phyloP scores from a whole-genome alignment of 306 rosid species.

The Glycine tomentella region DNA sequence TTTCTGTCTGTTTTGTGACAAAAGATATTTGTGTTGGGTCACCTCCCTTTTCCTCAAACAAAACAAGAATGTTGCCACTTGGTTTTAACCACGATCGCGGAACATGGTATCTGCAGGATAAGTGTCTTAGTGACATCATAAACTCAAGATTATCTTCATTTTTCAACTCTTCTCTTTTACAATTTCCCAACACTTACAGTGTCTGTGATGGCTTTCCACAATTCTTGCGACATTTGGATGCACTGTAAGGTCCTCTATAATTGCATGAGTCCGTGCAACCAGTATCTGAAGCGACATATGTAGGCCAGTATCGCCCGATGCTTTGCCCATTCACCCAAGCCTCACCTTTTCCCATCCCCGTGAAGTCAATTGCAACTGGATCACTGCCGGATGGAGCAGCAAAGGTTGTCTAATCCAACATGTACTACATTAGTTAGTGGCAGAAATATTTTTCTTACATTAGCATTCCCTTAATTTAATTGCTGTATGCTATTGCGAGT shows the following conservation, averaged over 20 bases:
- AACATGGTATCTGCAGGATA: slow-evolving; percentile 74
- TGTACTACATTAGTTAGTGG: slow-evolving; percentile 43
- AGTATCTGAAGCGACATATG: slow-evolving; percentile 53
- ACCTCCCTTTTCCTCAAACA: slow-evolving; percentile 88
- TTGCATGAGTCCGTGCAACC: slow-evolving; percentile 71
- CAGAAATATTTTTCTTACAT: slow-evolving; percentile 15
- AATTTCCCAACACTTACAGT: slow-evolving; percentile 60
- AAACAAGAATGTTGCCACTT: slow-evolving; percentile 70
- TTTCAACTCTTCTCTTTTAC: slow-evolving; percentile 27
- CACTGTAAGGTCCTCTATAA: slow-evolving; percentile 71
- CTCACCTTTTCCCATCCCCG: slow-evolving; percentile 96
- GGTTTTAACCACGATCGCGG: slow-evolving; percentile 83
- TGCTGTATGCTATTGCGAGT: background rate
- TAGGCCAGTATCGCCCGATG: slow-evolving; percentile 97
- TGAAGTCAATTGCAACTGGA: slow-evolving; percentile 92
- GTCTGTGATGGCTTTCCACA: slow-evolving; percentile 93
- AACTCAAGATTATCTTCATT: slow-evolving; percentile 32
- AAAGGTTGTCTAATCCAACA: slow-evolving; percentile 70
- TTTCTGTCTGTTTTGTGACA: slow-evolving; percentile 67
- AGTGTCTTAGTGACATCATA: slow-evolving; percentile 38
- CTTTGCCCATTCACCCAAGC: slow-evolving; percentile 99
- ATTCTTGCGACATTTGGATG: slow-evolving; percentile 76
- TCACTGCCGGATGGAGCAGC: slow-evolving; percentile 73
- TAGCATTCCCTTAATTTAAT: background rate
- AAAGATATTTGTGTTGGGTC: slow-evolving; percentile 80